Evolutionary conservation across 139 green algal genomes (phyloP).

Genomic region (Micromonas pusilla): DNA sequence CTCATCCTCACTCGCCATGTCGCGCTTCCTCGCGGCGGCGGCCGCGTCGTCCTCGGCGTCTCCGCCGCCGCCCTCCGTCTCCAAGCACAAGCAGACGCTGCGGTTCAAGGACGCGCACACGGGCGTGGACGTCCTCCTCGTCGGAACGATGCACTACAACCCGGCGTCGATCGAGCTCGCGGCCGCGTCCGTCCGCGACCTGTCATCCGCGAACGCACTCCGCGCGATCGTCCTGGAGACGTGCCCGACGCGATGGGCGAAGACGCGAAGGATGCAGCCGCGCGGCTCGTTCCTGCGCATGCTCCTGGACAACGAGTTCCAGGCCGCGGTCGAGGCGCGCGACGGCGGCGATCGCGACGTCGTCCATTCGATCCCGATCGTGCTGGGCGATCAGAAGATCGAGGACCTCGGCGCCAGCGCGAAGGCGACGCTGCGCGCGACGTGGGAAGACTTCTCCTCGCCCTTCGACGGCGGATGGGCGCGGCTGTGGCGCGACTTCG

Average conservation of each 20-base stretch:
- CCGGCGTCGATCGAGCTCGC: slow-evolving; percentile 12
- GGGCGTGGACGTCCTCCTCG: neutral
- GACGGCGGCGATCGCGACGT: neutral
- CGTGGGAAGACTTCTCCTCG: slow-evolving; percentile 1
- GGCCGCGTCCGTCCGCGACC: neutral
- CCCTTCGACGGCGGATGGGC: slow-evolving; percentile 12
- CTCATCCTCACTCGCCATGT: neutral
- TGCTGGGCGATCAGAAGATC: slow-evolving; percentile 30
- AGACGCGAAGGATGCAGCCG: slow-evolving; percentile 14
- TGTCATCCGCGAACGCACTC: neutral
- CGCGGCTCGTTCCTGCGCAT: neutral
- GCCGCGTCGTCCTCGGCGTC: neutral
- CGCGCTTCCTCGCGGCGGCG: neutral
- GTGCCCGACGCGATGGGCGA: slow-evolving; percentile 21
- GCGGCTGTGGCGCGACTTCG: neutral
- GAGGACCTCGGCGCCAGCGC: slow-evolving; percentile 5
- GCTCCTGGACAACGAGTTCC: slow-evolving; percentile 32
- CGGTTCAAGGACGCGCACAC: slow-evolving; percentile 1
- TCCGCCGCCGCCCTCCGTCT: neutral
- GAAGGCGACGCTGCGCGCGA: neutral
- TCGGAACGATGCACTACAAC: slow-evolving; percentile 36
- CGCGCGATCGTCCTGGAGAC: slow-evolving; percentile 24
- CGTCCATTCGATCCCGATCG: neutral
- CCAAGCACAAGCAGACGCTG: neutral
- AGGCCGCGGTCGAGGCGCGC: slow-evolving; percentile 16